A percentile compares a stretch with the other conserved stretches of the same genome.
Conservation (phyloP, 2,329 filamentous ascomycete genomes). For the Capronia americana region DNA sequence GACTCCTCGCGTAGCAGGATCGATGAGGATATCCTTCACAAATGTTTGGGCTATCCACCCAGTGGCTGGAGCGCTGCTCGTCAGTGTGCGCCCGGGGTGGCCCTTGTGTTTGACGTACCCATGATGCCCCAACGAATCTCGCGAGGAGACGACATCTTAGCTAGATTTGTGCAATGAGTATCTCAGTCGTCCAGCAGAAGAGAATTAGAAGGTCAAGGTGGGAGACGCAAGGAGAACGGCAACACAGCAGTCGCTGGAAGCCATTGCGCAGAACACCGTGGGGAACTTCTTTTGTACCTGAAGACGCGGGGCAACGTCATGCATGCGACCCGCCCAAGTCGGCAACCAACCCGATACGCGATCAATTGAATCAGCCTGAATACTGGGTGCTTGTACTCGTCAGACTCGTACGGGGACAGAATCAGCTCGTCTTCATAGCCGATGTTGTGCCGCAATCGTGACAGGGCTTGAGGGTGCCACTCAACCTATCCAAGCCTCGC, state of each 20-base stretch:
- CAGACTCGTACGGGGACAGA: neutral
- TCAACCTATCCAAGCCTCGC: neutral
- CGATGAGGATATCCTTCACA: conserved; percentile 76
- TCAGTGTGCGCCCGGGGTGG: neutral
- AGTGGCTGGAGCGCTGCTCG: conserved; percentile 45
- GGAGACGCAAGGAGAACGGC: neutral
- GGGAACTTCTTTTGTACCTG: conserved; percentile 9
- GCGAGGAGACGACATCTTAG: conserved; percentile 27
- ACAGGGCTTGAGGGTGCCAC: neutral
- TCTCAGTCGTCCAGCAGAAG: neutral
- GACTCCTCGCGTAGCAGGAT: conserved; percentile 72
- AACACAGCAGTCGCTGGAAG: neutral
- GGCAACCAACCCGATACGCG: conserved; percentile 19
- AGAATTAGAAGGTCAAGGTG: neutral
- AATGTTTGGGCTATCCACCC: conserved; percentile 62
- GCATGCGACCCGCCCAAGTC: conserved; percentile 10
- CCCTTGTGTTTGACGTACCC: conserved; percentile 25
- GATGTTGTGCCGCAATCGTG: neutral
- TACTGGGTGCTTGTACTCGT: neutral
- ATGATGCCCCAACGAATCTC: conserved; percentile 39
- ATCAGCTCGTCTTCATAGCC: neutral
- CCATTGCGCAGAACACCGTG: neutral
- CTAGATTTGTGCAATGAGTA: neutral
- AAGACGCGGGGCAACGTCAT: neutral
- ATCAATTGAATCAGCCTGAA: conserved; percentile 33